These are phyloP conservation scores for Globisporangium polare DNA, from an alignment of 352 stramenopile species.

Conservation along the genomic window DNA sequence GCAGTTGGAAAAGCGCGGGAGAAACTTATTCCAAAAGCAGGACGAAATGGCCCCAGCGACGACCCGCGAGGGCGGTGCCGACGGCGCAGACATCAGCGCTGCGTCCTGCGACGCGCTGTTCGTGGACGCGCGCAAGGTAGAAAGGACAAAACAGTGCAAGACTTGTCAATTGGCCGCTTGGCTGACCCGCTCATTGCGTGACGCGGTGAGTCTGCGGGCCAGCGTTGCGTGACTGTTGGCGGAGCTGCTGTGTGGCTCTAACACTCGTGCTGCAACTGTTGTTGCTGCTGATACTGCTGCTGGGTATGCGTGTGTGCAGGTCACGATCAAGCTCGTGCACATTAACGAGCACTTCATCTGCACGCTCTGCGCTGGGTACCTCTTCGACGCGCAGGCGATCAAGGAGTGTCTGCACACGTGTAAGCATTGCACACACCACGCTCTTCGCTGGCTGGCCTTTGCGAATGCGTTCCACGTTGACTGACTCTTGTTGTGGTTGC, in stretches of 20 bases:
- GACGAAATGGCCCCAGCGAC: slow-evolving; percentile 2
- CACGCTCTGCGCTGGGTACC: slow-evolving; percentile 63
- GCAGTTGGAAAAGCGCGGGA: slow-evolving; percentile 5
- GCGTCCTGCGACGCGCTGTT: slow-evolving; percentile 27
- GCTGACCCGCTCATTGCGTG: neutral
- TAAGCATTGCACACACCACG: slow-evolving; percentile 19
- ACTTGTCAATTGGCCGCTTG: no score
- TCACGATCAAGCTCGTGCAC: slow-evolving; percentile 38
- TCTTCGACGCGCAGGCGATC: slow-evolving; percentile 64
- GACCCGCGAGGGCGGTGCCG: neutral
- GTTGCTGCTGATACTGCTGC: neutral
- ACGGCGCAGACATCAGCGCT: neutral
- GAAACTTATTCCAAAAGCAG: no score
- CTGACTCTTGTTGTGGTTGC: neutral
- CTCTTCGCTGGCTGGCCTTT: no score
- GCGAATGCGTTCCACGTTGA: neutral
- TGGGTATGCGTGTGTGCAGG: slow-evolving; percentile 16
- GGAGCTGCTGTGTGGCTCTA: neutral
- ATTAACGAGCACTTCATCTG: slow-evolving; percentile 64
- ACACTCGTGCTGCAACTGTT: neutral
- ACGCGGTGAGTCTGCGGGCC: neutral
- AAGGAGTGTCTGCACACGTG: slow-evolving; percentile 81
- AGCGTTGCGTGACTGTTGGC: neutral
- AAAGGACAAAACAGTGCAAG: neutral
- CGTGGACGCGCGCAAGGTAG: slow-evolving; percentile 38